These are phyloP conservation scores for Emmonsia crescens DNA, from an alignment of 2,329 filamentous ascomycete species.

Conservation along the genomic window DNA sequence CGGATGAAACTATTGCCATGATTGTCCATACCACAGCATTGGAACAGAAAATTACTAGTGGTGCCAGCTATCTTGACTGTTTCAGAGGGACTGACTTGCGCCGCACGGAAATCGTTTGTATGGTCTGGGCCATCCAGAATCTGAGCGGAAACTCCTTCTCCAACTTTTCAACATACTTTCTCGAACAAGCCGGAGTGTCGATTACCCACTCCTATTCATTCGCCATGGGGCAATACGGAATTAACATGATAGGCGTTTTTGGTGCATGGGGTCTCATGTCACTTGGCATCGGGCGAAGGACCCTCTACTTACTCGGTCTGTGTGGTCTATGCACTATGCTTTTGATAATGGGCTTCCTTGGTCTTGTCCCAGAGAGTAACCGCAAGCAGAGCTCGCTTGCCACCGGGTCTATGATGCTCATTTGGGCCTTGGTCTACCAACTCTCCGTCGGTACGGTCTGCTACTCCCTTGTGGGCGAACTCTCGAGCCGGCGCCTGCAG, in stretches of 20 bases:
- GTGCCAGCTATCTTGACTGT: conserved; percentile 69
- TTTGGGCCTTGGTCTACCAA: conserved; percentile 76
- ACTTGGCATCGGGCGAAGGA: conserved; percentile 60
- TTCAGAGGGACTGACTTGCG: conserved; percentile 70
- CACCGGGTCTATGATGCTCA: conserved; percentile 74
- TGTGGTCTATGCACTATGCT: conserved; percentile 65
- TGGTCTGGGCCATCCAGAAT: conserved; percentile 56
- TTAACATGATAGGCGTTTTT: conserved; percentile 69
- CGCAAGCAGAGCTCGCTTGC: conserved; percentile 55
- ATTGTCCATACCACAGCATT: conserved; percentile 82
- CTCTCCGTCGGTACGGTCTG: conserved; percentile 79
- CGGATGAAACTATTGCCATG: conserved; percentile 79
- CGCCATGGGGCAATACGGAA: conserved; percentile 49
- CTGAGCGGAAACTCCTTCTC: conserved; percentile 54
- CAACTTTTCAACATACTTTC: conserved; percentile 53
- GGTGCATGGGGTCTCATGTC: conserved; percentile 75
- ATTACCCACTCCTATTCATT: conserved; percentile 44
- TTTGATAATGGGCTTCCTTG: conserved; percentile 72
- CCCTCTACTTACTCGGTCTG: conserved; percentile 66
- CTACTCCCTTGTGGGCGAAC: conserved; percentile 77
- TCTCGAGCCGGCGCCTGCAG: conserved; percentile 70
- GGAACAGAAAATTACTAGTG: conserved; percentile 63
- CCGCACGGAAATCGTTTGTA: conserved; percentile 62
- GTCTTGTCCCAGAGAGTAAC: conserved; percentile 54
- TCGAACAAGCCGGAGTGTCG: conserved; percentile 44